Evolutionary conservation across 176 grass and related monocot genomes (phyloP), one percentile per base, ranked within the genome.

Genomic region (Poa pratensis): DNA sequence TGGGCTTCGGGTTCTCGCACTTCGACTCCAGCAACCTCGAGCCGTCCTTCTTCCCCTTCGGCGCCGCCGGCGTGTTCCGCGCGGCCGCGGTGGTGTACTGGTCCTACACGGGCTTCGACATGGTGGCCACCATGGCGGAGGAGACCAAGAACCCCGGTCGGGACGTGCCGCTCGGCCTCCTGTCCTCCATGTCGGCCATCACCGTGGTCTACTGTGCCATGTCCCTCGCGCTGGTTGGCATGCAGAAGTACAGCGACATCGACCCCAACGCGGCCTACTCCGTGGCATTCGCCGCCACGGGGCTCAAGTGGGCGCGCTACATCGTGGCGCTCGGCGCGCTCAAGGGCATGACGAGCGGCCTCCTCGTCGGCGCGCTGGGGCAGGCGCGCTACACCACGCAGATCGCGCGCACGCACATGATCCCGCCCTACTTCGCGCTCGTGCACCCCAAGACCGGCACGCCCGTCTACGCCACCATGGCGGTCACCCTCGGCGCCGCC

Each of bases 391-490:
- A 74, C 71, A 74, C 45, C 45, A 74, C 71, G 45, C 71, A 74
- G 45, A 74, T 74, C 71, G 71, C 71, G 24, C 71, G 71, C 45
- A 74, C 71, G 23, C 71, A 74, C 71, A 74, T 74, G 71, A 74
- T 74, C 71, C 71, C 71, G 71, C 71, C 71, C 0, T 74, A 74
- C 71, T 74, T 74, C 71, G 71, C 71, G 71, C 71, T 74, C 71
- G 71, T 74, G 71, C 71, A 74, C 71, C 71, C 71, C 7, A 74
- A 18, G 45, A 74, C 71, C 45, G 71, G 71, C 45, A 74, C 71
- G 71, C 71, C 71, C 23, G 71, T 74, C 22, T 74, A 74, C 71
- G 71, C 71, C 71, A 74, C 71, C 71, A 74, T 74, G 71, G 71
- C 71, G 23, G 71, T 74, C 24, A 74, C 71, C 7, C 23, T 74